Evolutionary conservation across 148 eudicot genomes (phyloP), one percentile per base, ranked within the genome.

Genomic region (Vaccinium corymbosum): DNA sequence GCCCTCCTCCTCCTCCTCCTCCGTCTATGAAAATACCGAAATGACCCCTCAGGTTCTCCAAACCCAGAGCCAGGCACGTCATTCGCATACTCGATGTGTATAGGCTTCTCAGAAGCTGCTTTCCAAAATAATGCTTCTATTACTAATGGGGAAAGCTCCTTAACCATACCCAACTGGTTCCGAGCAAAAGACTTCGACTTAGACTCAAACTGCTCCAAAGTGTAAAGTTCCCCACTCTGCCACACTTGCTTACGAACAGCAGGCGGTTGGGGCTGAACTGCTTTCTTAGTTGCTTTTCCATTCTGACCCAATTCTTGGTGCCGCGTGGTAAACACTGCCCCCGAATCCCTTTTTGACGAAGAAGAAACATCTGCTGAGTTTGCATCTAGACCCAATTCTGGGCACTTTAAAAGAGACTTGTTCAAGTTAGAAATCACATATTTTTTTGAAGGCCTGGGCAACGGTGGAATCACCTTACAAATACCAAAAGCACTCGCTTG

Each of bases 51-150:
- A 2, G 99, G 94, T 81, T 91, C 95, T n/a, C 92, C 94, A 88
- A 94, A 97, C 32, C 93, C 99, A 56, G 99, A 97, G 7, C 99
- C 99, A 7, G 99, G 98, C 84, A 97, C 97, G 85, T 97, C 99
- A 83, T 94, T 97, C 20, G 99, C 99, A 86, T 97, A 97, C 70
- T 97, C 98, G 9, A 97, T 86, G 84, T 92, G 93, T 81, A 97
- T 91, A 80, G 99, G 98, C 90, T 97, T 94, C 80, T 92, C 94
- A 25, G 85, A 86, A 59, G 92, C 88, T 2, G 95, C 92, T 82
- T 92, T 92, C 99, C 99, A 97, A 84, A 97, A 97, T 87, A 91
- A 82, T 35, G 98, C 79, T 88, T 97, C 99, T 57, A 91, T 82
- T 80, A 86, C 89, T 52, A 91, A 87, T 7, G 98, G 92, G 83